Percentiles rank a stretch among this genome's conserved stretches.
These are phyloP conservation scores for Alternaria brassicicola DNA, from an alignment of 2,329 filamentous ascomycete species.

Conservation along the genomic window DNA sequence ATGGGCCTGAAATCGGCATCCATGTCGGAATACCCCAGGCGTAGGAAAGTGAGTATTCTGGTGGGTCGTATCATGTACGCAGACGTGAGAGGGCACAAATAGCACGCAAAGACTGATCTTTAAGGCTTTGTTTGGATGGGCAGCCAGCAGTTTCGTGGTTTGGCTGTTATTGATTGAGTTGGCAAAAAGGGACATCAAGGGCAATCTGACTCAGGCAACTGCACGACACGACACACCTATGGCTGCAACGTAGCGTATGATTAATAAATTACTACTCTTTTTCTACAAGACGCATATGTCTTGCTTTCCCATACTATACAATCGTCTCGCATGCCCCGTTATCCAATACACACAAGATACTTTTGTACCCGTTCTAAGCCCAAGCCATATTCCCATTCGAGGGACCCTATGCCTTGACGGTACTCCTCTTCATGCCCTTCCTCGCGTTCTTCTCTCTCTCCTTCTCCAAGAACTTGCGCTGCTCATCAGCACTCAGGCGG, in stretches of 20 bases:
- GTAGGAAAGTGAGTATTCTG: not conserved
- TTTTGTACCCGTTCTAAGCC: not conserved
- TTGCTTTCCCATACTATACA: not conserved
- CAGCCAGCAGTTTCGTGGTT: not conserved
- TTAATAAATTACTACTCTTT: slow-evolving; percentile 6
- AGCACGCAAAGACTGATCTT: not conserved
- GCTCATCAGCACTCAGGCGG: slow-evolving; percentile 66
- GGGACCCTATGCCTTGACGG: slow-evolving; percentile 53
- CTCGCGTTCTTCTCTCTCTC: slow-evolving; percentile 86
- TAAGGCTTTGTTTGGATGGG: not conserved
- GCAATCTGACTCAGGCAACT: not conserved
- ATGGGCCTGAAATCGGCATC: not conserved
- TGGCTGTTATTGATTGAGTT: not conserved
- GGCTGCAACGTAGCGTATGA: not conserved
- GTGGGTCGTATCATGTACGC: not conserved
- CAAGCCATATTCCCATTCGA: not conserved
- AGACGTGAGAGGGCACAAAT: not conserved
- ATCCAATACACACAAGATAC: not conserved
- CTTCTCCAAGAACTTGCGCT: slow-evolving; percentile 69
- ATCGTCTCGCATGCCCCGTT: not conserved
- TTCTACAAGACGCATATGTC: not conserved
- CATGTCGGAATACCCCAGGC: not conserved
- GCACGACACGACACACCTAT: not conserved
- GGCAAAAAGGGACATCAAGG: not conserved
- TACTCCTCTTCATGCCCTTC: slow-evolving; percentile 68